Evolutionary conservation across 352 stramenopile species (phyloP).

Genomic region (Globisporangium okanoganense): DNA sequence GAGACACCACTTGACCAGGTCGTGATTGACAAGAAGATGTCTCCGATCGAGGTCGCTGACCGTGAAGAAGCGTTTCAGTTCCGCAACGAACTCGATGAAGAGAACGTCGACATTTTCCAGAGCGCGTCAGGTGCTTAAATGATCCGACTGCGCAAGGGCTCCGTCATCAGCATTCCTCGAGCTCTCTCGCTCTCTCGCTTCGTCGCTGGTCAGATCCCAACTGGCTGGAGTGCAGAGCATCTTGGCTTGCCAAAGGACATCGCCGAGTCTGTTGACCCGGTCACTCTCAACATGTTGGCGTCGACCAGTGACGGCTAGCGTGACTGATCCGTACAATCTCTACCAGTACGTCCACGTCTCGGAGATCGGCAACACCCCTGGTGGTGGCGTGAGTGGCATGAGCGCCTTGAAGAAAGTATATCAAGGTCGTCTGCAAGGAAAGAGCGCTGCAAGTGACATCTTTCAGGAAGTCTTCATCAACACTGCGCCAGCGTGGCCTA

Average conservation of each 20-base stretch:
- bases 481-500: constrained; percentile 81
- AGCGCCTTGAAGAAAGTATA: constrained; percentile 77
- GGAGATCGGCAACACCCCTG: constrained; percentile 83
- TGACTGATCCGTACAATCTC: constrained; percentile 90
- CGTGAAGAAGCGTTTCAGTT: constrained; percentile 83
- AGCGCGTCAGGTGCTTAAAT: constrained; percentile 68
- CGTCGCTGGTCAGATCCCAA: constrained; percentile 86
- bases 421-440: constrained; percentile 59
- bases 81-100: constrained; percentile 69
- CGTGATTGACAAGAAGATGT: constrained; percentile 87
- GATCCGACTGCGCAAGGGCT: constrained; percentile 79
- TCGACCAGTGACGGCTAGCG: constrained; percentile 69
- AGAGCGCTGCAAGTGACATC: constrained; percentile 70
- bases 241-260: constrained; percentile 81
- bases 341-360: constrained; percentile 91
- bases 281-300: constrained; percentile 71
- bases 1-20: constrained; percentile 70
- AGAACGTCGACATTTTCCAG: constrained; percentile 84
- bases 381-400: constrained; percentile 82
- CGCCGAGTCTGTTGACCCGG: constrained; percentile 70
- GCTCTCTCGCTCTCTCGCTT: constrained; percentile 82
- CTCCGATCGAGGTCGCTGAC: constrained; percentile 82
- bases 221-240: constrained; percentile 80
- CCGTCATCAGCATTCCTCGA: constrained; percentile 78
- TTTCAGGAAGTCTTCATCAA: constrained; percentile 89